phyloP scores from a whole-genome alignment of 441 rosid species.

The Corymbia calophylla region DNA sequence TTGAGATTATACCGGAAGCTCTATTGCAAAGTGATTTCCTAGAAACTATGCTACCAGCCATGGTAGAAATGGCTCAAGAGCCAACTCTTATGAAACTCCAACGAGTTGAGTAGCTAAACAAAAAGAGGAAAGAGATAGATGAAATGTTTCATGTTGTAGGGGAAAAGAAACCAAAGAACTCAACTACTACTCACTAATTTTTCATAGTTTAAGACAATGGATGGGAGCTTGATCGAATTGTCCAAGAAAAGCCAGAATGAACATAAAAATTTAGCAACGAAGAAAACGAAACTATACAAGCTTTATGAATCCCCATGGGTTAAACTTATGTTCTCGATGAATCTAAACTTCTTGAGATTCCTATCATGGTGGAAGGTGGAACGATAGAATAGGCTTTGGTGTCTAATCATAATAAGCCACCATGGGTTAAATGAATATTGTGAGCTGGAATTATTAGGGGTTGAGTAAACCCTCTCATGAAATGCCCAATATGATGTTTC shows the following conservation, averaged over 20 bases:
- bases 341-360: neutral
- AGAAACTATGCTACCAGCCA: neutral
- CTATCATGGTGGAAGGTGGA: neutral
- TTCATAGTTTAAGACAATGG: neutral
- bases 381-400: too few species aligned
- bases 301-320: neutral
- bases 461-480: rapidly evolving
- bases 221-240: neutral
- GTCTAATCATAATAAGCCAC: neutral
- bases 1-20: neutral
- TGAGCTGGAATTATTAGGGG: rapidly evolving
- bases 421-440: rapidly evolving
- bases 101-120: rapidly evolving
- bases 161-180: neutral
- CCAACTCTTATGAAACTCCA: neutral
- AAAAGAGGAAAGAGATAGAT: rapidly evolving
- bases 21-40: rapidly evolving
- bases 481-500: neutral
- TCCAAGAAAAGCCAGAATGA: rapidly evolving
- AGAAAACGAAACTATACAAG: too few species aligned
- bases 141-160: rapidly evolving
- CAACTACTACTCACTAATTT: rapidly evolving
- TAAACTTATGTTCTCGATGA: neutral
- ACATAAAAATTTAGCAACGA: too few species aligned
- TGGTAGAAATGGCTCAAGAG: neutral